Evolutionary conservation across 164 flowering plant genomes (phyloP).

Genomic region (Sextonia rubra): DNA sequence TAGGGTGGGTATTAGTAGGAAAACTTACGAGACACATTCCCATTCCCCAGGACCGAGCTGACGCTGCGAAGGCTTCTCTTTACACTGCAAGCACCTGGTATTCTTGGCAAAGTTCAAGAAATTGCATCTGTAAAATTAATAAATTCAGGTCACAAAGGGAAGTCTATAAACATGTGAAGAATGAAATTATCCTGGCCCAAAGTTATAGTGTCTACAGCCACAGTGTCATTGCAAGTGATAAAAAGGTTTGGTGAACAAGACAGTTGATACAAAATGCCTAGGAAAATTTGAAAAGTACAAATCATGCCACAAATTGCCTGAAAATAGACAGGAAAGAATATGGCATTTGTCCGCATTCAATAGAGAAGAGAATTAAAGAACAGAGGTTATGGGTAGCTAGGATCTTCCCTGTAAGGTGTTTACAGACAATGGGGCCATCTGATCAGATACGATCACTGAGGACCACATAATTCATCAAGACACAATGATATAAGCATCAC

Average conservation of each 20-base stretch:
- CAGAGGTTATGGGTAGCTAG: background rate
- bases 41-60: slow-evolving; percentile 83
- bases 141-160: background rate
- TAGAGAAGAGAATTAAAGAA: too few species aligned
- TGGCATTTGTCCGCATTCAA: background rate
- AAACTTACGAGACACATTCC: slow-evolving; percentile 90
- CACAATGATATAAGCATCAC: background rate
- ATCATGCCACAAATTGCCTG: background rate
- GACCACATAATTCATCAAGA: background rate
- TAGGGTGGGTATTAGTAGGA: background rate
- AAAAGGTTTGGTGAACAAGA: too few species aligned
- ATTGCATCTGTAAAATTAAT: slow-evolving; percentile 56
- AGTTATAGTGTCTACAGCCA: background rate
- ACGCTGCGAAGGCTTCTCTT: slow-evolving; percentile 74
- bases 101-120: slow-evolving; percentile 90
- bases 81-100: slow-evolving; percentile 65
- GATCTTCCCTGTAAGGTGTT: background rate
- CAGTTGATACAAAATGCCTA: background rate
- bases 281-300: background rate
- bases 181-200: background rate
- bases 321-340: background rate
- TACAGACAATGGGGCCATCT: background rate
- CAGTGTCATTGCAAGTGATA: background rate
- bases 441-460: background rate
- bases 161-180: background rate